A percentile compares a stretch with the other conserved stretches of the same genome.
Conservation (phyloP, 352 stramenopile genomes). For the Blastocystis sp. region DNA sequence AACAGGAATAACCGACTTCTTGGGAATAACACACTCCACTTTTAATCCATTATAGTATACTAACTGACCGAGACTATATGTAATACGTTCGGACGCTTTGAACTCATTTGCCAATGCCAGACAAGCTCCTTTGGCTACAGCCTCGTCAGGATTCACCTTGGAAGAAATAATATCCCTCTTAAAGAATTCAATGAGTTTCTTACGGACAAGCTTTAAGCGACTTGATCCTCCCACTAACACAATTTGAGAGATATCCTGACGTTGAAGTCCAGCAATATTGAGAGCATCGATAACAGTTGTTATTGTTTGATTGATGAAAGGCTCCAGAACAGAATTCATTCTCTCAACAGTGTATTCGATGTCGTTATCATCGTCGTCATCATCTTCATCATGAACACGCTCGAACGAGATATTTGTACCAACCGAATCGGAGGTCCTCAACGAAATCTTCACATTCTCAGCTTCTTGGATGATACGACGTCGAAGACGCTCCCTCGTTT, state of each 20-base stretch:
- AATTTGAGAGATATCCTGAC: conserved; percentile 46
- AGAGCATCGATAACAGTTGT: conserved; percentile 81
- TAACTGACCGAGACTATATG: not conserved
- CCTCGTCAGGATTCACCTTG: conserved; percentile 56
- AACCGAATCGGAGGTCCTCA: no score
- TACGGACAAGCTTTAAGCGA: conserved; percentile 11
- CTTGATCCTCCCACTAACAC: conserved; percentile 55
- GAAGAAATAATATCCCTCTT: not conserved
- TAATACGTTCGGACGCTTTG: not conserved
- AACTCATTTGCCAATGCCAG: not conserved
- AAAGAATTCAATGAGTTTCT: conserved; percentile 28
- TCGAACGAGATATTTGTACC: no score
- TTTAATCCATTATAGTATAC: not conserved
- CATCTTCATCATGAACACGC: no score
- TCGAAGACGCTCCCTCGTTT: no score
- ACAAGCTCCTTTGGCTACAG: conserved; percentile 52
- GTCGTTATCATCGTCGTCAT: no score
- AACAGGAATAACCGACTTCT: not conserved
- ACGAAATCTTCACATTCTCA: no score
- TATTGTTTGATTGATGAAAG: not conserved
- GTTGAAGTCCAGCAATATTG: not conserved
- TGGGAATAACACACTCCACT: not conserved
- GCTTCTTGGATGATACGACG: no score
- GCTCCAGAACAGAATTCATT: not conserved
- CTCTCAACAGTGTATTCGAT: no score